phyloP scores from a whole-genome alignment of 148 eudicot species.

The Nepenthes mirabilis region DNA sequence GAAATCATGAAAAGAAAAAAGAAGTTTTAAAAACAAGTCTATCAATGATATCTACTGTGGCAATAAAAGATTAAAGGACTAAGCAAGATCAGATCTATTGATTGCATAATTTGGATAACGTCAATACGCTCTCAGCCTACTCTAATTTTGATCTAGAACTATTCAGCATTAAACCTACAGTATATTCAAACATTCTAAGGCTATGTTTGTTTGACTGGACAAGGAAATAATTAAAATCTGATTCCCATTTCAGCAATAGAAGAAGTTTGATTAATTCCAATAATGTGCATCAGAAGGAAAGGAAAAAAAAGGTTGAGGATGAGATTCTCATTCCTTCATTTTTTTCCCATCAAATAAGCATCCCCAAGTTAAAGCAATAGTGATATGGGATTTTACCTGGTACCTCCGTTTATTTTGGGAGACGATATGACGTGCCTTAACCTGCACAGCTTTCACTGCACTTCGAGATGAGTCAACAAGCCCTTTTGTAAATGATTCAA shows the following conservation, averaged over 20 bases:
- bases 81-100: no score
- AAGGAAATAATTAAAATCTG: no score
- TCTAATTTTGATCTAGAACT: no score
- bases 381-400: slow-evolving; percentile 49
- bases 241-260: no score
- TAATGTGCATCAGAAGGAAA: no score
- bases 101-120: background rate
- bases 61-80: no score
- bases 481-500: slow-evolving; percentile 71
- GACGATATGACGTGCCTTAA: slow-evolving; percentile 87
- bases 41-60: background rate
- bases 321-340: no score
- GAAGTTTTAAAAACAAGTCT: background rate
- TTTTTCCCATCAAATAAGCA: no score
- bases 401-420: slow-evolving; percentile 98
- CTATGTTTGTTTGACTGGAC: background rate
- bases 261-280: no score
- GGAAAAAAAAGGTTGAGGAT: no score
- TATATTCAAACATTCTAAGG: background rate
- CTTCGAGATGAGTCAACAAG: slow-evolving; percentile 69
- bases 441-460: slow-evolving; percentile 95
- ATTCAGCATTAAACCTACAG: background rate
- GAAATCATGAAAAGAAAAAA: background rate
- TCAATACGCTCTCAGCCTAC: no score
- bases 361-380: background rate